phyloP scores from a whole-genome alignment of 2,329 filamentous ascomycete species.

The Penicillium hesseltinei region DNA sequence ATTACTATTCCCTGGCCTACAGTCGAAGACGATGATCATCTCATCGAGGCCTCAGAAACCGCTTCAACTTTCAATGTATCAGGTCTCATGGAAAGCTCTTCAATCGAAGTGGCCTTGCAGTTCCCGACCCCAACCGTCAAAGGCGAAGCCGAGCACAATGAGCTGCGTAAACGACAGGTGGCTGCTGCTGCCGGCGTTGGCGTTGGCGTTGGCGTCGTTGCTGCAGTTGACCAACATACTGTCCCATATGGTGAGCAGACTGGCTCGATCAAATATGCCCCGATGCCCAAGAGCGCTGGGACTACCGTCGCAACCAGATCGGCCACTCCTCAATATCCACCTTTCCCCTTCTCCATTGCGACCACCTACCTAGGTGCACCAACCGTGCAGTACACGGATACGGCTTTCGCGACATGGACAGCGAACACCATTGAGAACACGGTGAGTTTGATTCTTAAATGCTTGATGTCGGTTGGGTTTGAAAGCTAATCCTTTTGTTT shows the following conservation, averaged over 20 bases:
- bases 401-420: conserved; percentile 51
- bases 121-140: conserved; percentile 31
- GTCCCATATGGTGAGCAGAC: conserved; percentile 56
- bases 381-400: conserved; percentile 51
- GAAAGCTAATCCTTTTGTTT: conserved; percentile 8
- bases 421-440: conserved; percentile 57
- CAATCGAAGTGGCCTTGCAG: conserved; percentile 10
- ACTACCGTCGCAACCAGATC: conserved; percentile 58
- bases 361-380: conserved; percentile 49
- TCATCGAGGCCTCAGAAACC: conserved; percentile 7
- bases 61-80: background rate
- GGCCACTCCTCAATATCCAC: conserved; percentile 53
- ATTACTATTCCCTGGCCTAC: conserved; percentile 7
- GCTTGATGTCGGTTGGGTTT: conserved; percentile 1
- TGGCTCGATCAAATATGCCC: conserved; percentile 59
- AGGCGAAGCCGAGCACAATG: conserved; percentile 23
- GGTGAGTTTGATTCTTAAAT: conserved; percentile 43
- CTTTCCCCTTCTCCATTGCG: conserved; percentile 55
- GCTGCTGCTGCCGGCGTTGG: conserved; percentile 9
- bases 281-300: conserved; percentile 59
- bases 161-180: conserved; percentile 34
- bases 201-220: background rate
- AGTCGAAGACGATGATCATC: conserved; percentile 3
- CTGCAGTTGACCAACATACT: conserved; percentile 26
- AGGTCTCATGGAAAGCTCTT: conserved; percentile 31